Percentiles rank a stretch among this genome's conserved stretches.
phyloP scores from a whole-genome alignment of 2,329 filamentous ascomycete genomes.

The Penicillium sp. region DNA sequence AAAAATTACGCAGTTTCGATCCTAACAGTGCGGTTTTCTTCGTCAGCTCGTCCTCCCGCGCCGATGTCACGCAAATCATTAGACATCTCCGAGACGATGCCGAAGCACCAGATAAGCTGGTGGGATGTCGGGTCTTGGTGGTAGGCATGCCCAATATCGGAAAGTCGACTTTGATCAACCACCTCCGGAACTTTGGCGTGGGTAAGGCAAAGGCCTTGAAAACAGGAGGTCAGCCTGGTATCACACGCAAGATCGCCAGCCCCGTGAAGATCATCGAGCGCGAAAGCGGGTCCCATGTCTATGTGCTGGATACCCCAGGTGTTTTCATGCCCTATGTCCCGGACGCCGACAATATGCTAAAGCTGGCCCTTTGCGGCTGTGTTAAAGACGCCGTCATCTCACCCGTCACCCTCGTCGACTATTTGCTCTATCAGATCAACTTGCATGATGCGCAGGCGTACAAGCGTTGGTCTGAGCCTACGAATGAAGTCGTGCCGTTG shows the following conservation, averaged over 20 bases:
- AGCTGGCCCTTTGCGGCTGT: slow-evolving; percentile 86
- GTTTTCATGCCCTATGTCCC: slow-evolving; percentile 93
- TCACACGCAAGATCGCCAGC: slow-evolving; percentile 82
- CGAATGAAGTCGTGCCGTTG: slow-evolving; percentile 79
- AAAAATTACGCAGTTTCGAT: slow-evolving; percentile 40
- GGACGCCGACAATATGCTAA: slow-evolving; percentile 86
- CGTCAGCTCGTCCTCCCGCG: slow-evolving; percentile 36
- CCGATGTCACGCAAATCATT: slow-evolving; percentile 39
- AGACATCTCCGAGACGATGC: slow-evolving; percentile 38
- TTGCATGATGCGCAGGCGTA: slow-evolving; percentile 66
- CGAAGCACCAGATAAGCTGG: slow-evolving; percentile 56
- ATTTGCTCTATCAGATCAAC: slow-evolving; percentile 85
- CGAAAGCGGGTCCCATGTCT: slow-evolving; percentile 65
- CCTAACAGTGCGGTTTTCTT: slow-evolving; percentile 42
- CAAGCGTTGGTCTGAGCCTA: slow-evolving; percentile 66
- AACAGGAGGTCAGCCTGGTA: slow-evolving; percentile 84
- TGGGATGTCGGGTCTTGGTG: slow-evolving; percentile 81
- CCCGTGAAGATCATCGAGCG: slow-evolving; percentile 77
- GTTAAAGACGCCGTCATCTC: slow-evolving; percentile 88
- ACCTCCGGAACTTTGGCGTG: slow-evolving; percentile 72
- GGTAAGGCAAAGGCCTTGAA: slow-evolving; percentile 69
- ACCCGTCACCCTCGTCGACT: slow-evolving; percentile 80
- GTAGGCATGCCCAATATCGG: slow-evolving; percentile 98
- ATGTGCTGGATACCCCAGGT: slow-evolving; percentile 88
- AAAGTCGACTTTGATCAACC: slow-evolving; percentile 92